Percentiles rank a stretch among this genome's conserved stretches.
Conservation (phyloP, 345 rosid genomes). For the Citrus cavaleriei region DNA sequence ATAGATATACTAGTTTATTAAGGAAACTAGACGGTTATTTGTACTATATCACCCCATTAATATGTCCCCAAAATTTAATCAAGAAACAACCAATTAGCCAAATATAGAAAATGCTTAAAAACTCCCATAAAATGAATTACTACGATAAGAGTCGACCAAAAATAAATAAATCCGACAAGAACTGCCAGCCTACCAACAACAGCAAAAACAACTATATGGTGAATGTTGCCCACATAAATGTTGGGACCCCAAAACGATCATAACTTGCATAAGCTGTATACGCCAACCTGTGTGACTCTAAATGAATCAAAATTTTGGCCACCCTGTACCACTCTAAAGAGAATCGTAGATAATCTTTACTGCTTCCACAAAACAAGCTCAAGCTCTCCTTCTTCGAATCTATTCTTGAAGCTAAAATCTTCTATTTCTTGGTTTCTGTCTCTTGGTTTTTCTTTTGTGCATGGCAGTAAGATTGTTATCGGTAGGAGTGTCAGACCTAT, state of each 20-base stretch:
- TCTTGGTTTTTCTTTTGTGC: constrained; percentile 20
- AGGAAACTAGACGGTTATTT: too few species aligned
- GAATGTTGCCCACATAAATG: too few species aligned
- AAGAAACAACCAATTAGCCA: background rate
- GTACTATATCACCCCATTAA: too few species aligned
- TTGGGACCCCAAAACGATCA: too few species aligned
- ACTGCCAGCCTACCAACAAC: background rate
- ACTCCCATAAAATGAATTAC: too few species aligned
- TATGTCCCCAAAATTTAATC: background rate
- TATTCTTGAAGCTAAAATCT: too few species aligned
- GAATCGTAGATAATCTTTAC: background rate
- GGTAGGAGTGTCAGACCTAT: constrained; percentile 51
- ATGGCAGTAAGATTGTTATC: constrained; percentile 55
- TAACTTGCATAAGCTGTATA: too few species aligned
- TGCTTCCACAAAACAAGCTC: background rate
- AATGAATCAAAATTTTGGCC: background rate
- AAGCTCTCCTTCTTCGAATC: background rate
- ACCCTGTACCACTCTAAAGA: background rate
- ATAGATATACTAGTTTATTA: too few species aligned
- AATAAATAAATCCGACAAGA: too few species aligned
- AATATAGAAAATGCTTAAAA: background rate
- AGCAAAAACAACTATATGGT: background rate
- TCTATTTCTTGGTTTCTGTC: background rate
- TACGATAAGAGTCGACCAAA: too few species aligned
- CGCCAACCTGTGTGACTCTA: too few species aligned